Evolutionary conservation across 257 asterid species (phyloP), one percentile per base, ranked within the genome.

Genomic region (Parsonsia alboflavescens): DNA sequence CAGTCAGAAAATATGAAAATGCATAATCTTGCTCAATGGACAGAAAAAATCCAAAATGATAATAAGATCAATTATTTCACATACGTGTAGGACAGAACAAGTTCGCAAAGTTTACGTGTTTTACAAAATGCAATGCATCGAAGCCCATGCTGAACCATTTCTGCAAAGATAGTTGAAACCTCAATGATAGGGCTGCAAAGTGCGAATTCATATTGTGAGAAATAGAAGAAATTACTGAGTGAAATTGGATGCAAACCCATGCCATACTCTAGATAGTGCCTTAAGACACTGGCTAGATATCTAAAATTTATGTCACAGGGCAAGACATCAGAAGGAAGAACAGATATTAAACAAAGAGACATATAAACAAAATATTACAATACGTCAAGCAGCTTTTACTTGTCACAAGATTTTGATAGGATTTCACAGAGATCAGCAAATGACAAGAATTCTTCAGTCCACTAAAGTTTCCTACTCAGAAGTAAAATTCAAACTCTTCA

Each of bases 101-200:
- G 99, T 83, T 92, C 97, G 79, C 97, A 94, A 73, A 94, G 97
- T 84, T 90, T 92, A 83, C 99, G 93, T 30, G 97, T 84, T 92
- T 86, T 92, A 88, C 99, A 94, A 78, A 94, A 94, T 63, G 97
- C 89, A 85, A 94, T 92, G 81, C 97, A 90, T 54, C 99, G 97
- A 79, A 90, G 86, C 59, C 99, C 96, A 76, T 94, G 99, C 92
- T 92, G 97, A 78, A 94, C 91, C 90, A 90, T 89, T 88, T 94
- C 99, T 28, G 93, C 98, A 72, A 94, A 88, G 80, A 92, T 87
- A 83, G 82, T 77, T 19, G 99, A 89, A 65, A 86, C 89, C 89
- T 94, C 99, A 81, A 94, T 33, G 74, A 92, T 90, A 42, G 99
- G 95, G 85, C 99, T 94, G 96, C 96, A 87, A 78, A 65, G 75